Evolutionary conservation across 2,329 filamentous ascomycete genomes (phyloP), one percentile per base, ranked within the genome.

Genomic region (Aspergillus latus): DNA sequence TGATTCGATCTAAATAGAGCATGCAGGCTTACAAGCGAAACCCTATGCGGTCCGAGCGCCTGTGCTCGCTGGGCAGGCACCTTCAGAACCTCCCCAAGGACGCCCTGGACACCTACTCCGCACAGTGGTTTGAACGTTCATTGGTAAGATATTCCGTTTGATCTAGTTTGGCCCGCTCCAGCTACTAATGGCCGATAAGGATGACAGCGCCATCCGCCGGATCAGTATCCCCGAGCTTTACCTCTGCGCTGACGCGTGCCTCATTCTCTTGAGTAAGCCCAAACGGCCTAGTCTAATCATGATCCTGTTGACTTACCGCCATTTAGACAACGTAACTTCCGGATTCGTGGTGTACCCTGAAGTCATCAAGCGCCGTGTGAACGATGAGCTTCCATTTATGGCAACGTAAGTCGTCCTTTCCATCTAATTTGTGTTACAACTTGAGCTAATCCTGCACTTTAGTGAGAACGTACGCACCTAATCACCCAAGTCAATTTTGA

Each of bases 341-440:
- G 87, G 88, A 8, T 78, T 91, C 9, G 87, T 89, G n/a, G 83
- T 96, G 39, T 96, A 95, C 74, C 89, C 90, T 26, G 82, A 84
- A 55, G 80, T 86, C 54, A 90, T 95, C 70, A 78, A 81, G 58
- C 79, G 82, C 57, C 86, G 82, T 60, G 79, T 95, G 45, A 82
- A 86, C 64, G 82, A 86, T 59, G 89, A 95, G 74, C 83, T 97
- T 11, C 92, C 92, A 1, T 96, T 96, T 76, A 95, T 93, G 88
- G 82, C 86, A 6, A 92, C 87, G 6, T 81, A 82, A 66, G 78
- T 68, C n/a, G n/a, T 15, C 16, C 11, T 39, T 21, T 15, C 28
- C 8, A 13, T 5, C 9, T 8, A 16, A 15, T 42, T 11, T 48
- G 2, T 46, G 11, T 37, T 10, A 32, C 48, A 2, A 28, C 44